A percentile compares a stretch with the other conserved stretches of the same genome.
Evolutionary conservation across 2,329 filamentous ascomycete species (phyloP).

Genomic region (Aspergillus aculeatus): DNA sequence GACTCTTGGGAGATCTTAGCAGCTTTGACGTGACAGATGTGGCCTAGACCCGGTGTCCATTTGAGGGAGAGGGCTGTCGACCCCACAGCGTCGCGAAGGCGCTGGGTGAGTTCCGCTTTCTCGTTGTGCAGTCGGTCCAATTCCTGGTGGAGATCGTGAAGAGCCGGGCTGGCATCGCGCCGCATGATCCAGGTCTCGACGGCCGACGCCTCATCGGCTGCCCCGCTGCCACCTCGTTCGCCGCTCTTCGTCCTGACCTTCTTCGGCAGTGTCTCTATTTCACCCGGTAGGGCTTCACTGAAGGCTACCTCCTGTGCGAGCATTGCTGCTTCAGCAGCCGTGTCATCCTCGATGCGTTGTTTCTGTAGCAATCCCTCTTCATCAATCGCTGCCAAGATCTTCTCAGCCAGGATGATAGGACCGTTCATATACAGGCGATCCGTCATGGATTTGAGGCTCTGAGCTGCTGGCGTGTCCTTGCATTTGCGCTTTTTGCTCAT

Average conservation of each 20-base stretch:
- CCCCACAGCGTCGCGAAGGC: slow-evolving; percentile 61
- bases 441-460: slow-evolving; percentile 31
- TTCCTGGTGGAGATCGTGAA: slow-evolving; percentile 67
- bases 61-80: slow-evolving; percentile 71
- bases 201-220: slow-evolving; percentile 38
- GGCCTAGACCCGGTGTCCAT: slow-evolving; percentile 83
- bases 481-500: slow-evolving; percentile 22
- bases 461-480: slow-evolving; percentile 22
- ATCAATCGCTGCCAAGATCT: slow-evolving; percentile 78
- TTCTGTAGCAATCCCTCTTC: slow-evolving; percentile 84
- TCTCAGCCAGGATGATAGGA: slow-evolving; percentile 65
- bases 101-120: slow-evolving; percentile 60
- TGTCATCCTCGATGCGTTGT: slow-evolving; percentile 72
- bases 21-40: slow-evolving; percentile 87
- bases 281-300: slow-evolving; percentile 62
- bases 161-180: slow-evolving; percentile 61
- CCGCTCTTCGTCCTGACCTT: slow-evolving; percentile 34
- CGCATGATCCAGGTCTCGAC: slow-evolving; percentile 65
- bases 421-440: slow-evolving; percentile 53
- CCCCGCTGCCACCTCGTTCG: slow-evolving; percentile 22
- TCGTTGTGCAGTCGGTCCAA: slow-evolving; percentile 61
- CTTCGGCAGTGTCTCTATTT: slow-evolving; percentile 58
- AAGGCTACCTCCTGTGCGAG: slow-evolving; percentile 71
- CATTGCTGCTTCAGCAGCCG: slow-evolving; percentile 67
- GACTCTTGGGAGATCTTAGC: slow-evolving; percentile 59